phyloP scores from a whole-genome alignment of 139 green algal species.

The Pleodorina starrii region DNA sequence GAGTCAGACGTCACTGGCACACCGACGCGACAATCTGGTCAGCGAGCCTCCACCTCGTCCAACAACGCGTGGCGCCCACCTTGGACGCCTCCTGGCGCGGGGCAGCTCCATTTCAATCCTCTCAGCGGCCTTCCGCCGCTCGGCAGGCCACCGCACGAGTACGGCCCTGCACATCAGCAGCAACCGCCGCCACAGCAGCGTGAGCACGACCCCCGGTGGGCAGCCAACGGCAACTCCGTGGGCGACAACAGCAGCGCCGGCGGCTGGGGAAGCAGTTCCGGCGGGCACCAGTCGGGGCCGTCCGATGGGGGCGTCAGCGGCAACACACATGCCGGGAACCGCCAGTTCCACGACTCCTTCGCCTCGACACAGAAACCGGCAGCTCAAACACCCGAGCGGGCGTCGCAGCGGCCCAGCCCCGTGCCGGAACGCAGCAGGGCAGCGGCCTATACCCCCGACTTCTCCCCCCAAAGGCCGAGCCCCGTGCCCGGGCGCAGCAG shows the following conservation, averaged over 20 bases:
- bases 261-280: background rate
- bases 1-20: background rate
- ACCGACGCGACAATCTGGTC: background rate
- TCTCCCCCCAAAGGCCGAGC: background rate
- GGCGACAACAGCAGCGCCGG: background rate
- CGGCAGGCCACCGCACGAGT: background rate
- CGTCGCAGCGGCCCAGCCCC: background rate
- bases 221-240: background rate
- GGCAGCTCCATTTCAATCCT: background rate
- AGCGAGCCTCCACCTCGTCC: background rate
- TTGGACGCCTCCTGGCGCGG: background rate
- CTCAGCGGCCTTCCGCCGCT: background rate
- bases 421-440: background rate
- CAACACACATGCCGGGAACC: background rate
- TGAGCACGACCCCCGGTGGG: background rate
- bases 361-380: background rate
- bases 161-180: background rate
- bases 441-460: background rate
- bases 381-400: background rate
- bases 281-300: background rate
- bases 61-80: background rate
- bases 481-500: background rate
- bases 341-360: conserved; percentile 7
- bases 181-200: background rate
- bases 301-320: background rate